Conservation (phyloP, 1,284 basidiomycete genomes). For the Trichosporon sp. region DNA sequence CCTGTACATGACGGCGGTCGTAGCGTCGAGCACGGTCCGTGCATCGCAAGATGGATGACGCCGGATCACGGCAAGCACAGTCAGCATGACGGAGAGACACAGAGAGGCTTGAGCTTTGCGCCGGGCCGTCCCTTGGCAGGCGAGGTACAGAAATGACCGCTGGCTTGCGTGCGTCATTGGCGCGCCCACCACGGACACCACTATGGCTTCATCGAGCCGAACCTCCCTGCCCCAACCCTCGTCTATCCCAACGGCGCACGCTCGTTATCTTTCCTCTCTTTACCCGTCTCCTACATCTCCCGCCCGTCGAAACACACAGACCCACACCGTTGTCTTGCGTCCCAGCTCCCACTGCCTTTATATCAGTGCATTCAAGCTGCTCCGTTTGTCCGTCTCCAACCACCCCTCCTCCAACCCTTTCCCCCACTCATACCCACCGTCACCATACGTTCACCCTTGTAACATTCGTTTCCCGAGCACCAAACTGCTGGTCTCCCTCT, state of each 20-base stretch:
- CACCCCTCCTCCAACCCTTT: not conserved
- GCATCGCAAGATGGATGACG: not conserved
- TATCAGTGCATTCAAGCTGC: not conserved
- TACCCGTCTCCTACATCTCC: slow-evolving; percentile 11
- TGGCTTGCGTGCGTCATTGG: slow-evolving; percentile 8
- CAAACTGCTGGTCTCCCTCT: not conserved
- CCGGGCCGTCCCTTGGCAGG: not conserved
- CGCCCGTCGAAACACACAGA: slow-evolving; percentile 15
- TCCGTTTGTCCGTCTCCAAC: slow-evolving; percentile 12
- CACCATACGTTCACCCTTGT: slow-evolving; percentile 1
- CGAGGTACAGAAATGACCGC: not conserved
- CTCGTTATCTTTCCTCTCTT: slow-evolving; percentile 3
- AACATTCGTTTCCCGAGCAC: not conserved
- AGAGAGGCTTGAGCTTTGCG: not conserved
- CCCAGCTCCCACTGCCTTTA: not conserved
- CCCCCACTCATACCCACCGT: no score
- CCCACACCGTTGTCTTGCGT: not conserved
- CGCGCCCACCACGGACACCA: slow-evolving; percentile 8
- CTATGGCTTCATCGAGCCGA: slow-evolving; percentile 10
- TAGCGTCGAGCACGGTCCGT: not conserved
- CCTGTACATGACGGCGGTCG: slow-evolving; percentile 6
- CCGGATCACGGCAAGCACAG: not conserved
- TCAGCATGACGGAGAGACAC: not conserved
- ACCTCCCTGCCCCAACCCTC: slow-evolving; percentile 1
- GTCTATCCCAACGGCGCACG: slow-evolving; percentile 11